Evolutionary conservation across 179 eudicot species (phyloP), one percentile per base, ranked within the genome.

Genomic region (Heliamphora pulchella): DNA sequence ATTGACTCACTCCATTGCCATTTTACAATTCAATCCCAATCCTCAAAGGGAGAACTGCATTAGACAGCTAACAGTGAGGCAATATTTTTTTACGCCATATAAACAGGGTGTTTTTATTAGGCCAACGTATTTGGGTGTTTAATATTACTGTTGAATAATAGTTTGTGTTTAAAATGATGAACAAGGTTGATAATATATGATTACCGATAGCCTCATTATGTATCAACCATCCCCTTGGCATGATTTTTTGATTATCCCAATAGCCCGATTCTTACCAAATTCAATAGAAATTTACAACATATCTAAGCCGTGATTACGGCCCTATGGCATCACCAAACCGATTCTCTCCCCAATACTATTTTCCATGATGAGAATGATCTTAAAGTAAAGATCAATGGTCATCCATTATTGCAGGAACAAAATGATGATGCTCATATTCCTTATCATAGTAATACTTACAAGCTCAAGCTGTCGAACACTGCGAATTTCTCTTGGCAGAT

Each of bases 401-500:
- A 43, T 2, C 20, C 43, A 5, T n/a, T 43, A 78, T 31, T 22
- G 58, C 43, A 59, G 6, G 13, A 72, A 58, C 13, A 44, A 64
- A 72, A 65, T 3, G 63, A 72, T 78, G 13, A 41, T 8, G 43
- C 59, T 0, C 44, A 58, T 71, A 82, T 61, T 61, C 71, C 77
- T 76, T 39, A 77, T 69, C 7, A 62, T 14, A 59, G 77, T 53
- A 76, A 65, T 73, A 85, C 97, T 86, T 91, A 96, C 99, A 84
- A 91, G 98, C 85, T 92, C 97, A 81, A 96, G 98, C 84, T 89
- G 93, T 58, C 93, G 90, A 76, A 96, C 87, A 83, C 91, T 90
- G 79, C 99, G 98, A 74, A 96, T 86, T 13, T 94, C 98, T 86
- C 98, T 89, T 61, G 97, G 99, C 82, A 96, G 90, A 83, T 78